Evolutionary conservation across 352 stramenopile genomes (phyloP).

Genomic region (Peronospora farinosa): DNA sequence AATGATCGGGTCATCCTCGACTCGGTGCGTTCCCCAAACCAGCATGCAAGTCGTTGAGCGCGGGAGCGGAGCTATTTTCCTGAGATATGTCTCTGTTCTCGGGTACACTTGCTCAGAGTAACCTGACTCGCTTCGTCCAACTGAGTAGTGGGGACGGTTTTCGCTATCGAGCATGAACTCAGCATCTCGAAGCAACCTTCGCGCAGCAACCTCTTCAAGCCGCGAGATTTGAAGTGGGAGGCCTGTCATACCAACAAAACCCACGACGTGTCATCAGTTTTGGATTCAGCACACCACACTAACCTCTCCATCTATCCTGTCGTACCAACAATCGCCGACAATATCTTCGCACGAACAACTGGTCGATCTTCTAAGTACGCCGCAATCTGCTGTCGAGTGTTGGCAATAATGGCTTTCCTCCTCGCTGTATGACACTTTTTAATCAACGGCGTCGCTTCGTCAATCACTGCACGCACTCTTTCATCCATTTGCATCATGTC

Average conservation of each 20-base stretch:
- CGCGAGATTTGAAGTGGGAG: conserved; percentile 30
- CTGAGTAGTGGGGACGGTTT: conserved; percentile 30
- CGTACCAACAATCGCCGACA: conserved; percentile 10
- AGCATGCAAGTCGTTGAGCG: conserved; percentile 67
- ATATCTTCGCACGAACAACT: conserved; percentile 23
- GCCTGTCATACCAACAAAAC: conserved; percentile 5
- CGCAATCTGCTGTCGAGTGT: conserved; percentile 36
- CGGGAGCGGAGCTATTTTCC: conserved; percentile 36
- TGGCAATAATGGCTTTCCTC: conserved; percentile 32
- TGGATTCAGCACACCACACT: neutral
- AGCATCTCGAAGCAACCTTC: conserved; percentile 35
- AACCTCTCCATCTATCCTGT: neutral
- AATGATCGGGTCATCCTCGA: conserved; percentile 80
- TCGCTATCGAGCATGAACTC: conserved; percentile 17
- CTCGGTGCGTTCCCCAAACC: conserved; percentile 37
- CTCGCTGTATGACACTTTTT: conserved; percentile 30
- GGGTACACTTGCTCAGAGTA: conserved; percentile 31
- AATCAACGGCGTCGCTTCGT: conserved; percentile 33
- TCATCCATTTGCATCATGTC: conserved; percentile 23
- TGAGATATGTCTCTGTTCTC: conserved; percentile 38
- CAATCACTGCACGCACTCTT: conserved; percentile 30
- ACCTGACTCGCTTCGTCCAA: conserved; percentile 41
- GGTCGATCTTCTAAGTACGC: conserved; percentile 31
- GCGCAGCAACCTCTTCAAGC: conserved; percentile 42
- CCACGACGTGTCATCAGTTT: neutral